These are phyloP conservation scores for Neonectria ditissima DNA, from an alignment of 2,329 filamentous ascomycete species.

Conservation along the genomic window DNA sequence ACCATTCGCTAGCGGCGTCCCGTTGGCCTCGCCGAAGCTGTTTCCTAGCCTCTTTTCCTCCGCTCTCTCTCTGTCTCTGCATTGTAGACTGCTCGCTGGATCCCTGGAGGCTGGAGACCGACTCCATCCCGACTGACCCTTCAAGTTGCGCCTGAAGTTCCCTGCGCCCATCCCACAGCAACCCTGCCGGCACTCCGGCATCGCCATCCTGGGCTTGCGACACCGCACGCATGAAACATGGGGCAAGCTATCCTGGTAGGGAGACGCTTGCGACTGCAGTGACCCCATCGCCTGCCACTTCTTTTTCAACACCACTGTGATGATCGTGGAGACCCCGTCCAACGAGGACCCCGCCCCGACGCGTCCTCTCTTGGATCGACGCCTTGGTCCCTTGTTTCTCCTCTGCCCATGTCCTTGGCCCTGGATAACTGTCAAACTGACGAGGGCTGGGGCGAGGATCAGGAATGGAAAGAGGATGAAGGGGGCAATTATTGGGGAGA, in stretches of 20 bases:
- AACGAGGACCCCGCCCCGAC: slow-evolving; percentile 11
- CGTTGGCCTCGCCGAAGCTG: slow-evolving; percentile 34
- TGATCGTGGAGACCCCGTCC: slow-evolving; percentile 31
- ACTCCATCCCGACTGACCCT: slow-evolving; percentile 6
- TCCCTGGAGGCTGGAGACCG: background rate
- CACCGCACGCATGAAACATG: slow-evolving; percentile 39
- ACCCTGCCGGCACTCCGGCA: slow-evolving; percentile 24
- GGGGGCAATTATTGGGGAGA: slow-evolving; percentile 20
- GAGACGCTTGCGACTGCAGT: slow-evolving; percentile 40
- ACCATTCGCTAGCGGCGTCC: slow-evolving; percentile 23
- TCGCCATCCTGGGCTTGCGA: slow-evolving; percentile 33
- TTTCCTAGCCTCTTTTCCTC: slow-evolving; percentile 15
- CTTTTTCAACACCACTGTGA: slow-evolving; percentile 29
- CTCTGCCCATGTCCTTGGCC: slow-evolving; percentile 1
- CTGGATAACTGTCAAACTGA: slow-evolving; percentile 22
- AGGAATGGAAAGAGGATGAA: slow-evolving; percentile 7
- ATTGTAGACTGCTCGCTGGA: background rate
- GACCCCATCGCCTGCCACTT: slow-evolving; percentile 31
- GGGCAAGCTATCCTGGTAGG: slow-evolving; percentile 38
- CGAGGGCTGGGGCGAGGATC: background rate
- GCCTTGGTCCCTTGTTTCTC: slow-evolving; percentile 16
- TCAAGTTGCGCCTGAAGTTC: slow-evolving; percentile 20
- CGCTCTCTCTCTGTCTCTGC: background rate
- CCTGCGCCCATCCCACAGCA: slow-evolving; percentile 18
- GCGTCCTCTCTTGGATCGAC: slow-evolving; percentile 16